These are phyloP conservation scores for Aspergillus tanneri DNA, from an alignment of 2,329 filamentous ascomycete species.

Conservation along the genomic window DNA sequence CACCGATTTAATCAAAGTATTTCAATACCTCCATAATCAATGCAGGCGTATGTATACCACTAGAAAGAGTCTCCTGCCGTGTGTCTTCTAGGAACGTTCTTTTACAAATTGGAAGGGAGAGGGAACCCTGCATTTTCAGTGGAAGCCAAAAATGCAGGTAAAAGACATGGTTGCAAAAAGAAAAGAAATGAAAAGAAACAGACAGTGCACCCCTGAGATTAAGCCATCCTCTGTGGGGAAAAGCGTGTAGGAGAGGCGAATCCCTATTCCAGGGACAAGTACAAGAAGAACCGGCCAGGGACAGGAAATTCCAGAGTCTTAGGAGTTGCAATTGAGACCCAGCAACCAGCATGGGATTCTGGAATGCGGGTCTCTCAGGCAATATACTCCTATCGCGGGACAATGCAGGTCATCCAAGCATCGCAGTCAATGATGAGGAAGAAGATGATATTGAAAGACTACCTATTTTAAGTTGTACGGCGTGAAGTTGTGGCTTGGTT, in stretches of 20 bases:
- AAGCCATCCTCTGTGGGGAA: slow-evolving; percentile 1
- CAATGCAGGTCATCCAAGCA: not conserved
- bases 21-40: too few relatives aligned
- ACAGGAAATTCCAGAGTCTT: not conserved
- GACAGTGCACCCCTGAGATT: not conserved
- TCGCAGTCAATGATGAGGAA: not conserved
- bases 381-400: not conserved
- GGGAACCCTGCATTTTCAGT: too few relatives aligned
- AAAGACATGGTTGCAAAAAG: too few relatives aligned
- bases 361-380: slow-evolving; percentile 20
- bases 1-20: too few relatives aligned
- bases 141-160: too few relatives aligned
- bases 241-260: slow-evolving; percentile 4
- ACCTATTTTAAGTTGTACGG: too few relatives aligned
- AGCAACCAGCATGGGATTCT: slow-evolving; percentile 20
- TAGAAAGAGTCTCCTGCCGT: too few relatives aligned
- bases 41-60: too few relatives aligned
- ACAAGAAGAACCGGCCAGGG: not conserved
- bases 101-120: too few relatives aligned
- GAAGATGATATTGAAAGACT: not conserved
- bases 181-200: too few relatives aligned
- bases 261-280: not conserved
- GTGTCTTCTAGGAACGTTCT: too few relatives aligned
- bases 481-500: slow-evolving; percentile 6
- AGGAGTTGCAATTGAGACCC: slow-evolving; percentile 2